phyloP scores from a whole-genome alignment of 805 yeast species.

The Cyberlindnera veronae region DNA sequence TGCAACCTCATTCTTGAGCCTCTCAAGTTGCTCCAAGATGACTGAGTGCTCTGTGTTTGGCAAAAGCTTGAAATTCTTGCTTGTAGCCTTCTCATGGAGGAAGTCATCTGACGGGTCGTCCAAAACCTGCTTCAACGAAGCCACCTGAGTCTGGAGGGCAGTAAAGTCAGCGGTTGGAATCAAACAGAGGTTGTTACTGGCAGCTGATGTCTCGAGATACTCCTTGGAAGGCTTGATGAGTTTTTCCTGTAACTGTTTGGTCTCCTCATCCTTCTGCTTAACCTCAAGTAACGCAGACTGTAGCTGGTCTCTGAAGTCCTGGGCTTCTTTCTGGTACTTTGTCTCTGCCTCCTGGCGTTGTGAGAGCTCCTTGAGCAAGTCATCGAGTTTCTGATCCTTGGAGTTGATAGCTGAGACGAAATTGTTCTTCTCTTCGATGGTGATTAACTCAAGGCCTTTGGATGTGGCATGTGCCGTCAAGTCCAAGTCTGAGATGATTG shows the following conservation, averaged over 20 bases:
- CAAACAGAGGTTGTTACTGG: slow-evolving; percentile 21
- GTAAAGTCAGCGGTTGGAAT: slow-evolving; percentile 17
- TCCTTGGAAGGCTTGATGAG: slow-evolving; percentile 31
- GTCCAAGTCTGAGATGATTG: slow-evolving; percentile 20
- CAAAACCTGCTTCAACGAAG: slow-evolving; percentile 10
- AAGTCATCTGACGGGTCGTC: slow-evolving; percentile 18
- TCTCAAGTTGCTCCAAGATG: background rate
- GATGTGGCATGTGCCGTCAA: slow-evolving; percentile 3
- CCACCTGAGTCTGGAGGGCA: slow-evolving; percentile 5
- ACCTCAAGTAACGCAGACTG: slow-evolving; percentile 12
- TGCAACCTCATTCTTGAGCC: background rate
- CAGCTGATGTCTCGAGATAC: slow-evolving; percentile 29
- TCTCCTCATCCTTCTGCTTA: slow-evolving; percentile 1
- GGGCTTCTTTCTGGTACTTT: slow-evolving; percentile 19
- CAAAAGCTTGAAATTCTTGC: slow-evolving; percentile 16
- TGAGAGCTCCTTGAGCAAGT: slow-evolving; percentile 8
- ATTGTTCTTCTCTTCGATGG: background rate
- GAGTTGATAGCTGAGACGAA: background rate
- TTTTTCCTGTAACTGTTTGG: slow-evolving; percentile 7
- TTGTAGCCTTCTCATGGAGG: slow-evolving; percentile 13
- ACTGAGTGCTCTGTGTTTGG: slow-evolving; percentile 4
- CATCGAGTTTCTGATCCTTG: slow-evolving; percentile 3
- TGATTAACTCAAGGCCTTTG: slow-evolving; percentile 3
- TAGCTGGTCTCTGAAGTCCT: slow-evolving; percentile 22
- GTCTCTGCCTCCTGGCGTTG: slow-evolving; percentile 22